These are phyloP conservation scores for Entomortierella parvispora DNA, from an alignment of 192 early-diverging fungal species.

Conservation along the genomic window DNA sequence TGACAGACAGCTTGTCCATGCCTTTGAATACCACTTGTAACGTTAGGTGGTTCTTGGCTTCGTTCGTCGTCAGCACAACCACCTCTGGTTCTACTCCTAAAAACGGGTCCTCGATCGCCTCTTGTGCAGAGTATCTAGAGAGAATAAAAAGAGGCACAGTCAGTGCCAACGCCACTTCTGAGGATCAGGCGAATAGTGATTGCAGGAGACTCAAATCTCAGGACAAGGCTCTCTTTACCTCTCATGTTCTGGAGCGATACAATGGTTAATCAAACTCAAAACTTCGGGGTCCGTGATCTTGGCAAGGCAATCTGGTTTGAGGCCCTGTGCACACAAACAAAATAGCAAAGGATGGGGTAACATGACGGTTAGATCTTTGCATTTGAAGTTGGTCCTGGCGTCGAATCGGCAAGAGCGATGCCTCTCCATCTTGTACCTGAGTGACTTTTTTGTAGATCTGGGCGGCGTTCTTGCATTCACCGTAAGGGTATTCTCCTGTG, in stretches of 20 bases:
- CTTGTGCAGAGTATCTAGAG: conserved; percentile 67
- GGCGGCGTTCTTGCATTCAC: conserved; percentile 83
- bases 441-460: conserved; percentile 85
- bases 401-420: too few species aligned
- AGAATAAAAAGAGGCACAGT: neutral
- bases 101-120: conserved; percentile 79
- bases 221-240: conserved; percentile 41
- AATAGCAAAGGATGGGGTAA: too few species aligned
- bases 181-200: too few species aligned
- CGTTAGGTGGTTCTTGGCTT: conserved; percentile 70
- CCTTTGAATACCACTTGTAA: conserved; percentile 85
- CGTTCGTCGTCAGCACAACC: conserved; percentile 66
- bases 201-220: too few species aligned
- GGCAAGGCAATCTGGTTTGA: conserved; percentile 77
- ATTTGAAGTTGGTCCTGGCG: too few species aligned
- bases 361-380: too few species aligned
- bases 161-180: too few species aligned
- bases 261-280: conserved; percentile 71
- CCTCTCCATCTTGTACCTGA: conserved; percentile 51
- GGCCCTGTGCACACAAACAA: conserved; percentile 54
- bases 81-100: conserved; percentile 81
- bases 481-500: conserved; percentile 85
- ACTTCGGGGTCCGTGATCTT: conserved; percentile 72
- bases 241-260: conserved; percentile 71
- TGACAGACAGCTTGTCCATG: conserved; percentile 81